Percentiles rank a stretch among this genome's conserved stretches.
phyloP scores from a whole-genome alignment of 208 protist species.

The Novymonas esmeraldas region DNA sequence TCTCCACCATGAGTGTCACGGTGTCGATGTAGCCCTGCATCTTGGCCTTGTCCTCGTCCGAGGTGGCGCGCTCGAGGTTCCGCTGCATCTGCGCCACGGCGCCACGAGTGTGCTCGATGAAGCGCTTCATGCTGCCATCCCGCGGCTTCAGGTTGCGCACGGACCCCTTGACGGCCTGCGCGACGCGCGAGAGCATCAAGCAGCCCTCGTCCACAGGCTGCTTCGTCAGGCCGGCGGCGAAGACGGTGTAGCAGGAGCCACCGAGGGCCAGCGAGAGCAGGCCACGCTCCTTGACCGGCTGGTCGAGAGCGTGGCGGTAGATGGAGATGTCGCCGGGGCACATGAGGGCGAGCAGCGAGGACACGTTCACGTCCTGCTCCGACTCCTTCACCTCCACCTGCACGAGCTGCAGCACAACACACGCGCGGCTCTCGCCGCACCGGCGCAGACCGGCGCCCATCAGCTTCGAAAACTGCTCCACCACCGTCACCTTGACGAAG shows the following conservation, averaged over 20 bases:
- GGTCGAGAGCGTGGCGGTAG: slow-evolving; percentile 29
- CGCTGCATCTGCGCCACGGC: slow-evolving; percentile 24
- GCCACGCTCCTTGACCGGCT: slow-evolving; percentile 27
- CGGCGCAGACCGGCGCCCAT: slow-evolving; percentile 38
- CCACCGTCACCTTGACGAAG: slow-evolving; percentile 30
- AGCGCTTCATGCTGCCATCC: slow-evolving; percentile 38
- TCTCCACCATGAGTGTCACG: slow-evolving; percentile 26
- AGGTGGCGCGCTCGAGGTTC: slow-evolving; percentile 15
- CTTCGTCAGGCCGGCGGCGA: slow-evolving; percentile 28
- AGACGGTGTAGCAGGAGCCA: slow-evolving; percentile 42
- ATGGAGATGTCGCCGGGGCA: slow-evolving; percentile 34
- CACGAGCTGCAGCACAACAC: slow-evolving; percentile 46
- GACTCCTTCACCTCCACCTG: slow-evolving; percentile 29
- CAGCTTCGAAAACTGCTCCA: slow-evolving; percentile 29
- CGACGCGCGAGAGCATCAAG: slow-evolving; percentile 28
- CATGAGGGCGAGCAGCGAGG: slow-evolving; percentile 35
- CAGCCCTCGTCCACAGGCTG: slow-evolving; percentile 42
- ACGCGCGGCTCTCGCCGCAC: slow-evolving; percentile 43
- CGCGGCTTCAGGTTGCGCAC: slow-evolving; percentile 30
- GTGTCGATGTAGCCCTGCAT: slow-evolving; percentile 33
- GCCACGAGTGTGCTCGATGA: slow-evolving; percentile 27
- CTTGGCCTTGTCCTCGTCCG: slow-evolving; percentile 33
- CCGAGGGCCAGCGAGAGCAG: slow-evolving; percentile 36
- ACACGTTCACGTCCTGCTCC: slow-evolving; percentile 38
- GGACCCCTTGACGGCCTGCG: slow-evolving; percentile 21